Evolutionary conservation across 768 basidiomycete genomes (phyloP).

Genomic region (Naganishia vishniacii): DNA sequence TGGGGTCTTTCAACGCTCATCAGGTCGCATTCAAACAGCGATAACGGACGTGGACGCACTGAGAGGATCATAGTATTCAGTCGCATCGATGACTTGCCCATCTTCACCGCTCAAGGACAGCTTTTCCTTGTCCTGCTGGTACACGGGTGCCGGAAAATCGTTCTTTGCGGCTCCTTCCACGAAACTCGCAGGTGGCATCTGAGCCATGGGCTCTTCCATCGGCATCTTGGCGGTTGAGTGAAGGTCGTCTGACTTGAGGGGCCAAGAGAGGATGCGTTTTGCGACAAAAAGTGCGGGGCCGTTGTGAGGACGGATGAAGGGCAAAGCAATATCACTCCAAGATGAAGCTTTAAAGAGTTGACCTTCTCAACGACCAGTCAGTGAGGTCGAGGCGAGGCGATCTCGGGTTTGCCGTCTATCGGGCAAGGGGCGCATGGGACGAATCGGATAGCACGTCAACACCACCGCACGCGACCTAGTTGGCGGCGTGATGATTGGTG

Average conservation of each 20-base stretch:
- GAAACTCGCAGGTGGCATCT: slow-evolving; percentile 17
- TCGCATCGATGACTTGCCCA: slow-evolving; percentile 1
- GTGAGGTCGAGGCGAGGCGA: no score
- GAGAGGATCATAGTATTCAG: slow-evolving; percentile 19
- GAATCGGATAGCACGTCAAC: no score
- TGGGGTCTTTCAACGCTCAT: slow-evolving; percentile 10
- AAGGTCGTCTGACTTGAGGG: not conserved
- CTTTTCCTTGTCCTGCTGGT: not conserved
- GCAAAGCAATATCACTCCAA: no score
- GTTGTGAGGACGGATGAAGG: no score
- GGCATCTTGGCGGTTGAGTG: slow-evolving; percentile 10
- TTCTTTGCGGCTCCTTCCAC: slow-evolving; percentile 13
- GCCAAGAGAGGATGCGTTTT: not conserved
- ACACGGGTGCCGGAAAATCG: slow-evolving; percentile 5
- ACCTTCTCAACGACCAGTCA: no score
- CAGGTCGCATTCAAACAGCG: not conserved
- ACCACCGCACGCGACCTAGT: no score
- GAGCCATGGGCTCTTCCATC: slow-evolving; percentile 27
- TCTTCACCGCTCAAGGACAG: slow-evolving; percentile 5
- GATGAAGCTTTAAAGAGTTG: no score
- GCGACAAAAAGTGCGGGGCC: no score
- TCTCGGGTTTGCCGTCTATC: no score
- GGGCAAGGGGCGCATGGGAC: no score
- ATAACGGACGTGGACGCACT: not conserved
- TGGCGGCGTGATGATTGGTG: no score